These are phyloP conservation scores for Aegilops tauschii DNA, from an alignment of 176 grass and related monocot genomes.

Conservation along the genomic window DNA sequence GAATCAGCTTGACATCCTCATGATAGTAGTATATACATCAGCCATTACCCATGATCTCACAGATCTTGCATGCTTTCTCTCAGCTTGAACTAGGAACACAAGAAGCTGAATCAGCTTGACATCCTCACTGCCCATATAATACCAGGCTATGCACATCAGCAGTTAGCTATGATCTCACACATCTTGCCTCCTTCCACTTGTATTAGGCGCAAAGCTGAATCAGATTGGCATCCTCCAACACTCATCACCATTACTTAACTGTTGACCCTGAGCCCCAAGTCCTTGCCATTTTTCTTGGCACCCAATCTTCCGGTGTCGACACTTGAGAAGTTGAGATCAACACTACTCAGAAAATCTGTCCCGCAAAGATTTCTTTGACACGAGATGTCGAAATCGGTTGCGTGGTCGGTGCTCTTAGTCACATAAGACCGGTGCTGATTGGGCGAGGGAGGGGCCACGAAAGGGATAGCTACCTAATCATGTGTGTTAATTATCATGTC, in stretches of 20 bases:
- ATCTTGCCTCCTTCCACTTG: neutral
- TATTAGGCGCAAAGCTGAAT: neutral
- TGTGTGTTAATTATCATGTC: neutral
- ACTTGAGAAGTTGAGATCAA: neutral
- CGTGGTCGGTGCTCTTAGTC: slow-evolving; percentile 22
- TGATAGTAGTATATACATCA: too few relatives aligned
- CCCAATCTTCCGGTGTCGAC: slow-evolving; percentile 31
- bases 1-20: slow-evolving; percentile 2
- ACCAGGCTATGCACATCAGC: neutral
- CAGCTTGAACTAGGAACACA: neutral
- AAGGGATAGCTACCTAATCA: slow-evolving; percentile 31
- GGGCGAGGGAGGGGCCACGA: neutral
- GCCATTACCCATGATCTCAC: neutral
- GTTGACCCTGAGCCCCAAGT: slow-evolving; percentile 35
- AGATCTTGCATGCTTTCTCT: neutral
- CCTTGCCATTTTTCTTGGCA: slow-evolving; percentile 14
- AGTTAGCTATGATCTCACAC: neutral
- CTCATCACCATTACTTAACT: slow-evolving; percentile 11
- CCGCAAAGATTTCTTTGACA: slow-evolving; percentile 21
- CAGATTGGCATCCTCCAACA: neutral
- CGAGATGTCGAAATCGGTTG: neutral
- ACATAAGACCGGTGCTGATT: neutral
- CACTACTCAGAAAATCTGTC: slow-evolving; percentile 17
- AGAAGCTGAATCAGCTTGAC: neutral
- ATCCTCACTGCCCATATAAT: neutral